These are phyloP conservation scores for Lactuca saligna DNA, from an alignment of 129 eudicot genomes.

Conservation along the genomic window DNA sequence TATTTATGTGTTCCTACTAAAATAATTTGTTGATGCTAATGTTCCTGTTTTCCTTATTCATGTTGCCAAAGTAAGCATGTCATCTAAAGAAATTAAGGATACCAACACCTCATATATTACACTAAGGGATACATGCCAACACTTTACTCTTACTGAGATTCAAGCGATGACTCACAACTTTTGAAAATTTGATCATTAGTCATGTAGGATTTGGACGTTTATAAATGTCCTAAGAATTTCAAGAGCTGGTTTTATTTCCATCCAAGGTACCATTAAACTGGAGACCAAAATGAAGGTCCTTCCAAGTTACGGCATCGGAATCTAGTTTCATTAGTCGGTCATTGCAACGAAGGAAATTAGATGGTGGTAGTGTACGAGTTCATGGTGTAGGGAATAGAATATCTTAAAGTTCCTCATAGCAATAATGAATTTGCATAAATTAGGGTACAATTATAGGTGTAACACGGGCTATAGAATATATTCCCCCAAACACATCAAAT, in stretches of 20 bases:
- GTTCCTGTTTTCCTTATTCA: no score
- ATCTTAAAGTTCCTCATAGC: background rate
- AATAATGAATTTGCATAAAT: constrained; percentile 2
- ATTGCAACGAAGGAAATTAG: background rate
- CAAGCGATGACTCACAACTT: background rate
- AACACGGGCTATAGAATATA: constrained; percentile 38
- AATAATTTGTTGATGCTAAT: no score
- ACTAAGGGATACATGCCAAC: no score
- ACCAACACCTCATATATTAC: no score
- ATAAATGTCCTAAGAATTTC: background rate
- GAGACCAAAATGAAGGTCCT: background rate
- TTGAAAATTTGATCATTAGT: background rate
- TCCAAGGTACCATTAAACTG: background rate
- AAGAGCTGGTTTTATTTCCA: background rate
- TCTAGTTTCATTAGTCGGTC: background rate
- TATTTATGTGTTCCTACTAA: no score
- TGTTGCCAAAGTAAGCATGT: no score
- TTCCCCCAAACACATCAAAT: constrained; percentile 26
- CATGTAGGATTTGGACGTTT: background rate
- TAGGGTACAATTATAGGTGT: constrained; percentile 37
- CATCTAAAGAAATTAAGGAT: no score
- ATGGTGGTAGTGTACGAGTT: background rate
- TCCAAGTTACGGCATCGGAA: background rate
- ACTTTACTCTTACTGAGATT: no score
- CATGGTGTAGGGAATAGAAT: background rate